Evolutionary conservation across 2,329 filamentous ascomycete species (phyloP), one percentile per base, ranked within the genome.

Genomic region (Colletotrichum sp.): DNA sequence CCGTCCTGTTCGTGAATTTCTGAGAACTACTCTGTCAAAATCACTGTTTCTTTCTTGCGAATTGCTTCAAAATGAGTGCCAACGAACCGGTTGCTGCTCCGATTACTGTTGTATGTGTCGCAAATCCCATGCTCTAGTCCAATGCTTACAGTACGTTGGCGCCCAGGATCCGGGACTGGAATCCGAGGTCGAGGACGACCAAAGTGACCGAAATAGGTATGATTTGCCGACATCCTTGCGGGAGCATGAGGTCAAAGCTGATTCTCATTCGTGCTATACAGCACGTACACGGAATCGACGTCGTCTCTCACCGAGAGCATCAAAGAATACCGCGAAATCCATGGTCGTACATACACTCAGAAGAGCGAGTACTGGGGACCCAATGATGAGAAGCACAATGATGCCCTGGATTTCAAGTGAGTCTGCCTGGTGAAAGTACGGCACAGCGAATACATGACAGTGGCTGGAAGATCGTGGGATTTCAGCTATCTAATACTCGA

Each of bases 251-350:
- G 26, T 26, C 26, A 26, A 26, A 26, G 26, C 26, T 26, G 26
- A 26, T 26, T 26, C 26, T 26, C 26, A 26, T 26, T 26, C 26
- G 26, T 26, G 26, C 26, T 26, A 26, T 26, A 26, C 26, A 26
- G 39, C 18, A 28, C 30, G 21, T 44, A 49, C 3, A 18, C 26
- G 26, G 26, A 26, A 13, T 83, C 81, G 2, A 84, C 82, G 2
- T 77, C 79, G 2, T 84, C 83, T 12, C 77, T 85, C 4, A 80
- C 80, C 3, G 81, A 81, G 6, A 83, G 81, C 69, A 82, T 84
- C 52, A 79, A 79, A 10, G 79, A 83, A 49, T 84, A 84, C 70
- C 81, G 83, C 52, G 77, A 75, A n/a, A 75, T 84, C 15, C 81
- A 84, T 39, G 81, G 81, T 2, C 82, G 82, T 6, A 82, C 81